phyloP scores from a whole-genome alignment of 2,329 filamentous ascomycete genomes.

The Pseudogymnoascus sp. region DNA sequence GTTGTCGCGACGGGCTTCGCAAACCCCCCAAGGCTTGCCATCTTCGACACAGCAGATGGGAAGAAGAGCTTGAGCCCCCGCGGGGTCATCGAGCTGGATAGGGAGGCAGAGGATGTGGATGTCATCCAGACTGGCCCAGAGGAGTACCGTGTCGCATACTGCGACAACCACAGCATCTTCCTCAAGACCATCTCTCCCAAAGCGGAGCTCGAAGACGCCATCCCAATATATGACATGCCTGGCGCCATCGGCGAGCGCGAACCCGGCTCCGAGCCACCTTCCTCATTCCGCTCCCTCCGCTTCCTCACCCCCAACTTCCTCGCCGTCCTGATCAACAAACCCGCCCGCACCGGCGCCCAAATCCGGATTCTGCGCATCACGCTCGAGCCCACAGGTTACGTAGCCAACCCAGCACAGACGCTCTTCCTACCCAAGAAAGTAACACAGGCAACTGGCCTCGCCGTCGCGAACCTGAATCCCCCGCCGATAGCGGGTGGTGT shows the following conservation, averaged over 20 bases:
- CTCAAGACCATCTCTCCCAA: slow-evolving; percentile 37
- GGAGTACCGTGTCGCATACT: slow-evolving; percentile 70
- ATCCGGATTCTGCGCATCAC: slow-evolving; percentile 50
- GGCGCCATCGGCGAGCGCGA: slow-evolving; percentile 30
- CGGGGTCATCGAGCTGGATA: slow-evolving; percentile 45
- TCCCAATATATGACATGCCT: slow-evolving; percentile 51
- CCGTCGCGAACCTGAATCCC: slow-evolving; percentile 63
- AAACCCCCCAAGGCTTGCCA: slow-evolving; percentile 67
- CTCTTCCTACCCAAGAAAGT: slow-evolving; percentile 54
- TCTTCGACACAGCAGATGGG: slow-evolving; percentile 63
- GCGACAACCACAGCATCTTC: slow-evolving; percentile 69
- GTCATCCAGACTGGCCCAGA: slow-evolving; percentile 56
- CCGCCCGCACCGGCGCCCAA: slow-evolving; percentile 51
- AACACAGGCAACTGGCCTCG: slow-evolving; percentile 70
- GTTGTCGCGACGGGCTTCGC: slow-evolving; percentile 74
- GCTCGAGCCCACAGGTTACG: slow-evolving; percentile 25
- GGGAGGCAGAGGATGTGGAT: slow-evolving; percentile 64
- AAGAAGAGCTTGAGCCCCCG: slow-evolving; percentile 45
- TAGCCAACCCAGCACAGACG: slow-evolving; percentile 46
- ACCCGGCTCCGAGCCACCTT: slow-evolving; percentile 38
- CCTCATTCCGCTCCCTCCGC: slow-evolving; percentile 52
- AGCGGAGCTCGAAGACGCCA: slow-evolving; percentile 40
- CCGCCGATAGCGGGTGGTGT: slow-evolving; percentile 43
- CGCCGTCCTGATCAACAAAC: slow-evolving; percentile 52
- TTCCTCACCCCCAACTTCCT: slow-evolving; percentile 54